Evolutionary conservation across 2,329 filamentous ascomycete genomes (phyloP).

Genomic region (Fusarium vanettenii): DNA sequence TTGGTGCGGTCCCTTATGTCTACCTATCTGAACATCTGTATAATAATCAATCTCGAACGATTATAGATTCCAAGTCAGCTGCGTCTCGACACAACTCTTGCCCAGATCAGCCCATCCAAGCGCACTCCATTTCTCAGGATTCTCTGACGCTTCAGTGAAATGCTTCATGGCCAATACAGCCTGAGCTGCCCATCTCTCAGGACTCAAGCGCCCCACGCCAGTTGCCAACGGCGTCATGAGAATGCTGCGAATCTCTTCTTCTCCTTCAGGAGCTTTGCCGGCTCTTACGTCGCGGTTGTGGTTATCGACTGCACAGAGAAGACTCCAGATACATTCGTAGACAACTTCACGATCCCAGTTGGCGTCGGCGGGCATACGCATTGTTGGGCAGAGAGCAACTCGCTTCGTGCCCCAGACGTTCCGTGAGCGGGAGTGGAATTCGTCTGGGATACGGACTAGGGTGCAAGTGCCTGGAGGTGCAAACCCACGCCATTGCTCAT

Average conservation of each 20-base stretch:
- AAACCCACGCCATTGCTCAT: conserved; percentile 60
- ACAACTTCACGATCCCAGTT: conserved; percentile 64
- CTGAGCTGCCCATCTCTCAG: conserved; percentile 62
- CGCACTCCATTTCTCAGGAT: conserved; percentile 55
- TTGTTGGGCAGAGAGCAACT: conserved; percentile 65
- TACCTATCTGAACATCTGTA: neutral
- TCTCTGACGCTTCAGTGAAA: conserved; percentile 59
- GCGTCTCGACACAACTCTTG: conserved; percentile 14
- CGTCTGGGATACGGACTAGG: conserved; percentile 56
- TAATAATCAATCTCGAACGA: neutral
- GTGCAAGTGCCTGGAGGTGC: conserved; percentile 63
- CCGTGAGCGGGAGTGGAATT: conserved; percentile 45
- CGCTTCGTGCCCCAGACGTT: conserved; percentile 57
- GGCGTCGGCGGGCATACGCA: conserved; percentile 58
- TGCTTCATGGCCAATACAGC: conserved; percentile 63
- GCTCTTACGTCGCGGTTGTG: conserved; percentile 52
- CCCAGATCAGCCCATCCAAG: conserved; percentile 50
- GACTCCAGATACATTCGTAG: conserved; percentile 65
- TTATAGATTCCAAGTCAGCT: conserved; percentile 11
- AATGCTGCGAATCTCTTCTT: conserved; percentile 53
- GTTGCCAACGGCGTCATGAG: conserved; percentile 66
- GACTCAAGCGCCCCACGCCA: conserved; percentile 58
- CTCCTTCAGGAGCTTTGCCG: neutral
- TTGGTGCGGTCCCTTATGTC: neutral
- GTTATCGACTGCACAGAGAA: conserved; percentile 60